Percentiles rank a stretch among this genome's conserved stretches.
phyloP scores from a whole-genome alignment of 169 alveolate genomes.

The Neospora caninum region DNA sequence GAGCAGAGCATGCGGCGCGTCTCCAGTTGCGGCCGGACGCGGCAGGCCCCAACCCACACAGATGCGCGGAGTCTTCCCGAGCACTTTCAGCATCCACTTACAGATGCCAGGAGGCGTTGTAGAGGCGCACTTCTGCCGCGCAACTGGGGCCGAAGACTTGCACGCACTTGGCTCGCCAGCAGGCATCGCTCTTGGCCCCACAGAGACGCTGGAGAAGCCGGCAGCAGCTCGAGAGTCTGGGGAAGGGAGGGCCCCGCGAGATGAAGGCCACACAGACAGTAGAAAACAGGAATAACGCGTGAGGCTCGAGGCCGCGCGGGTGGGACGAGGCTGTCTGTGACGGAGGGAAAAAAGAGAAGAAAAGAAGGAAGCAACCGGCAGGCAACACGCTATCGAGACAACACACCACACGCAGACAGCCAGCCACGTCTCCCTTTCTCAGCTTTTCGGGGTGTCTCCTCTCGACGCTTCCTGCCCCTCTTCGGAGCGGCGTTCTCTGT shows the following conservation, averaged over 20 bases:
- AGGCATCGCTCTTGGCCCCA: neutral
- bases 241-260: neutral
- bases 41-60: no score
- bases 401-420: no score
- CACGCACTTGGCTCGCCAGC: conserved; percentile 38
- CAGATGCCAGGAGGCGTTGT: conserved; percentile 39
- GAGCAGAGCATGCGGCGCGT: no score
- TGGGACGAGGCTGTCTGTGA: neutral
- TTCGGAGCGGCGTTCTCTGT: no score
- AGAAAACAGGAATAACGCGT: no score
- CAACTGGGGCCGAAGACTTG: conserved; percentile 11
- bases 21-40: no score
- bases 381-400: no score
- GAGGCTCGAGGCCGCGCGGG: no score
- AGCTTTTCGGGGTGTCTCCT: no score
- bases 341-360: neutral
- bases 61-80: no score
- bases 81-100: neutral
- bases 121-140: neutral
- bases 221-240: conserved; percentile 23
- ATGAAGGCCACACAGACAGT: neutral
- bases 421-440: no score
- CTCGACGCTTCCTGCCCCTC: neutral
- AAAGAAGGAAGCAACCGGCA: neutral
- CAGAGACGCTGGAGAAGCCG: conserved; percentile 12